phyloP scores from a whole-genome alignment of 2,329 filamentous ascomycete genomes.

The Fusarium graminum region DNA sequence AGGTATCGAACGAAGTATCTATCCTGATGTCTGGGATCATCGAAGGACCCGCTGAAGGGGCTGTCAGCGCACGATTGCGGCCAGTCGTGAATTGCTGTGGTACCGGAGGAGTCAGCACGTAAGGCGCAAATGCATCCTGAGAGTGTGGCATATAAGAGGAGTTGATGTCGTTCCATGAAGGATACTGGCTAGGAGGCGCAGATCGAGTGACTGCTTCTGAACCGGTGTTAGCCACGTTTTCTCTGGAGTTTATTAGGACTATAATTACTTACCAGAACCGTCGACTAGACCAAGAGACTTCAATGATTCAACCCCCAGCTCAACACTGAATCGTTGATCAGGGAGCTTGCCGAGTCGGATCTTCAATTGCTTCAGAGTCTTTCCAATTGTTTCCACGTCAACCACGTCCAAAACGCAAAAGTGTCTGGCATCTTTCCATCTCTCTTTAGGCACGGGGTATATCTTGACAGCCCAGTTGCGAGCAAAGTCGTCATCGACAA shows the following conservation, averaged over 20 bases:
- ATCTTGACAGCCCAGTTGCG: constrained; percentile 20
- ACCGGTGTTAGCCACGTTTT: constrained; percentile 9
- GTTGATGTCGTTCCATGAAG: constrained; percentile 6
- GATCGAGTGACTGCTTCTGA: constrained; percentile 20
- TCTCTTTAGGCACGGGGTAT: constrained; percentile 17
- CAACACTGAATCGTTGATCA: constrained; percentile 23
- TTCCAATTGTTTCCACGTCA: constrained; percentile 41
- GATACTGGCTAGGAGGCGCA: constrained; percentile 33
- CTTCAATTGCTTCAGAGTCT: constrained; percentile 3
- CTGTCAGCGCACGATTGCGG: constrained; percentile 17
- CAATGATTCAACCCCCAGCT: constrained; percentile 32
- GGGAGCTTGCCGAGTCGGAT: constrained; percentile 33
- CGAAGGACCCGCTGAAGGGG: constrained; percentile 7
- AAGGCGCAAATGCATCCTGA: constrained; percentile 4
- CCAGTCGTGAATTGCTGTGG: constrained; percentile 12
- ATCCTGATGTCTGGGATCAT: constrained; percentile 28
- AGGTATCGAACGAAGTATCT: constrained; percentile 23
- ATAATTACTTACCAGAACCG: constrained; percentile 29
- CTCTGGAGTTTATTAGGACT: background rate
- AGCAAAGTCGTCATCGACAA: constrained; percentile 34
- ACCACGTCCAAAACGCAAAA: constrained; percentile 35
- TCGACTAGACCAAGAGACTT: constrained; percentile 26
- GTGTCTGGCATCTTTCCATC: constrained; percentile 24
- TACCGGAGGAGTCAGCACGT: constrained; percentile 11
- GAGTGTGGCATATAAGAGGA: constrained; percentile 17